Evolutionary conservation across 768 basidiomycete genomes (phyloP).

Genomic region (Pleurotus sapidus): DNA sequence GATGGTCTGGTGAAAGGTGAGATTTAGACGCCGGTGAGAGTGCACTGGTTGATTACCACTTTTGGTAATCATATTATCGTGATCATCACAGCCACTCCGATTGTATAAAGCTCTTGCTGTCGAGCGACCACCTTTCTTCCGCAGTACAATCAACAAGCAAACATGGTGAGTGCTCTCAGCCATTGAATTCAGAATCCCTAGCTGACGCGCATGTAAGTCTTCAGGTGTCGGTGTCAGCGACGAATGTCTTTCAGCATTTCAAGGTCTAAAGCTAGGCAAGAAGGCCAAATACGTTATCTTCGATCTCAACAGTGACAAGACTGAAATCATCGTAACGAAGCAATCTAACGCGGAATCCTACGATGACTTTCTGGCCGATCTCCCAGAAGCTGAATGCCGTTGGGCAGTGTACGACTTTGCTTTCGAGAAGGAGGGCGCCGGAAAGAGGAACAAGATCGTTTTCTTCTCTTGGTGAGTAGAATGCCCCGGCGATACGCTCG

Average conservation of each 20-base stretch:
- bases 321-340: constrained; percentile 80
- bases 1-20: too few relatives aligned
- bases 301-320: constrained; percentile 53
- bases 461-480: constrained; percentile 68
- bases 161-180: neutral
- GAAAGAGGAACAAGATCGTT: constrained; percentile 81
- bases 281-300: constrained; percentile 84
- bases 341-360: constrained; percentile 46
- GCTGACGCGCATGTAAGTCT: constrained; percentile 30
- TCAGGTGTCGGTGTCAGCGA: constrained; percentile 65
- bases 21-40: too few relatives aligned
- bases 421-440: constrained; percentile 68
- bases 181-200: neutral
- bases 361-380: constrained; percentile 68
- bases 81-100: neutral
- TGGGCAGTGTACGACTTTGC: constrained; percentile 96
- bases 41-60: neutral
- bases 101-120: neutral
- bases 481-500: neutral
- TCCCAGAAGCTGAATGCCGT: constrained; percentile 74
- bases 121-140: neutral
- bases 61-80: neutral
- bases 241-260: constrained; percentile 57
- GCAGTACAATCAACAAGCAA: neutral
- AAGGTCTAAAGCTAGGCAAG: constrained; percentile 74